phyloP scores from a whole-genome alignment of 2,329 filamentous ascomycete genomes.

The Oidium heveae region DNA sequence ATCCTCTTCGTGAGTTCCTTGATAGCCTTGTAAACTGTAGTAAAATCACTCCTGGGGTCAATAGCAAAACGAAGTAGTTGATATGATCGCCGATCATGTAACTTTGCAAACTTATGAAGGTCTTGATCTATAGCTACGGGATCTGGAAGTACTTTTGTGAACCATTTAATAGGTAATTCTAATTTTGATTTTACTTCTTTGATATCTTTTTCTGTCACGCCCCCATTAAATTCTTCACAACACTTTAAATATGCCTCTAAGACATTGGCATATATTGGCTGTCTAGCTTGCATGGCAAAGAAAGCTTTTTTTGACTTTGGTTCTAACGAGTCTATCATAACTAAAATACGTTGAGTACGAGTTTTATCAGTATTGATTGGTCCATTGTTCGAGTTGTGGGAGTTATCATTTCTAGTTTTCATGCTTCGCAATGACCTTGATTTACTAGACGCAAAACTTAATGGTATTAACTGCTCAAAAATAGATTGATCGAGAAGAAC shows the following conservation, averaged over 20 bases:
- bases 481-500: constrained; percentile 61
- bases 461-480: constrained; percentile 68
- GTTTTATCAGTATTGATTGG: constrained; percentile 46
- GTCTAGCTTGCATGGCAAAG: constrained; percentile 60
- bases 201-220: constrained; percentile 49
- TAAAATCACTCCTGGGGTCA: constrained; percentile 68
- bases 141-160: constrained; percentile 57
- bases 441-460: constrained; percentile 59
- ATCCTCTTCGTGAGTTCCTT: constrained; percentile 72
- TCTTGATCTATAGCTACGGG: constrained; percentile 44
- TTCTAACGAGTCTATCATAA: constrained; percentile 58
- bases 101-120: constrained; percentile 72
- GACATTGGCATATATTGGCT: constrained; percentile 47
- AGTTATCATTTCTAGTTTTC: constrained; percentile 23
- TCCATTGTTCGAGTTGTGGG: constrained; percentile 22
- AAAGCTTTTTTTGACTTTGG: constrained; percentile 62
- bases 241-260: constrained; percentile 52
- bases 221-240: constrained; percentile 81
- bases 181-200: constrained; percentile 43
- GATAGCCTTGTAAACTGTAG: constrained; percentile 69
- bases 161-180: constrained; percentile 43
- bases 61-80: constrained; percentile 72
- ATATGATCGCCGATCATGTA: constrained; percentile 73
- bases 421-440: constrained; percentile 30
- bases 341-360: constrained; percentile 59